Evolutionary conservation across 768 basidiomycete genomes (phyloP).

Genomic region (Tricholoma bakamatsutake): DNA sequence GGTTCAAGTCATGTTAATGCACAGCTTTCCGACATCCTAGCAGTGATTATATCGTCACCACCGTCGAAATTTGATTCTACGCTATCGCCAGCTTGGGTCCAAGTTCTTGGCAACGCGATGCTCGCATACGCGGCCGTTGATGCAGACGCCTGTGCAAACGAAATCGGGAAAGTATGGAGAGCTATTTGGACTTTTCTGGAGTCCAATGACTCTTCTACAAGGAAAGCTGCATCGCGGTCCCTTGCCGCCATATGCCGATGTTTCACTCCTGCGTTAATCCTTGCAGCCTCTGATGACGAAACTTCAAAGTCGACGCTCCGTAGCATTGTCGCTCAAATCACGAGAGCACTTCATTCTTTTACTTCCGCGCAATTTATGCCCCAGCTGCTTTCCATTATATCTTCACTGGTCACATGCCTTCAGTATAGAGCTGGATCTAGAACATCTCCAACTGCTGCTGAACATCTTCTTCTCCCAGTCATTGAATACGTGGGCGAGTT

Average conservation of each 20-base stretch:
- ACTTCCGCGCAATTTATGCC: slow-evolving; percentile 71
- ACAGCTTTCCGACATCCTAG: slow-evolving; percentile 57
- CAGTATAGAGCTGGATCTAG: slow-evolving; percentile 39
- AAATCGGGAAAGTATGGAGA: slow-evolving; percentile 67
- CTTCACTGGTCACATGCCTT: slow-evolving; percentile 62
- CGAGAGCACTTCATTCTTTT: slow-evolving; percentile 67
- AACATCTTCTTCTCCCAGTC: slow-evolving; percentile 62
- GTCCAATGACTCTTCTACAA: slow-evolving; percentile 51
- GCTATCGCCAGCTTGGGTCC: slow-evolving; percentile 73
- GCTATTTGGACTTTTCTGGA: slow-evolving; percentile 75
- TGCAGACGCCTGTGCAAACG: slow-evolving; percentile 41
- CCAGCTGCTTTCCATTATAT: slow-evolving; percentile 69
- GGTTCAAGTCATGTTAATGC: slow-evolving; percentile 42
- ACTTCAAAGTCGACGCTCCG: slow-evolving; percentile 50
- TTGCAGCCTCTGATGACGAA: slow-evolving; percentile 42
- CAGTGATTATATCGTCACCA: slow-evolving; percentile 60
- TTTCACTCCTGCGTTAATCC: slow-evolving; percentile 59
- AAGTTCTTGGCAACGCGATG: slow-evolving; percentile 69
- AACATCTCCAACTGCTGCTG: slow-evolving; percentile 51
- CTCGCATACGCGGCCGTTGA: slow-evolving; percentile 53
- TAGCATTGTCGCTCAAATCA: slow-evolving; percentile 56
- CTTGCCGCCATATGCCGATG: slow-evolving; percentile 63
- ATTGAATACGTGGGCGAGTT: slow-evolving; percentile 70
- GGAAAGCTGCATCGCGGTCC: slow-evolving; percentile 59
- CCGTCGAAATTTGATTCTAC: slow-evolving; percentile 65